phyloP scores from a whole-genome alignment of 768 basidiomycete genomes.

The Leucogyrophana mollusca region DNA sequence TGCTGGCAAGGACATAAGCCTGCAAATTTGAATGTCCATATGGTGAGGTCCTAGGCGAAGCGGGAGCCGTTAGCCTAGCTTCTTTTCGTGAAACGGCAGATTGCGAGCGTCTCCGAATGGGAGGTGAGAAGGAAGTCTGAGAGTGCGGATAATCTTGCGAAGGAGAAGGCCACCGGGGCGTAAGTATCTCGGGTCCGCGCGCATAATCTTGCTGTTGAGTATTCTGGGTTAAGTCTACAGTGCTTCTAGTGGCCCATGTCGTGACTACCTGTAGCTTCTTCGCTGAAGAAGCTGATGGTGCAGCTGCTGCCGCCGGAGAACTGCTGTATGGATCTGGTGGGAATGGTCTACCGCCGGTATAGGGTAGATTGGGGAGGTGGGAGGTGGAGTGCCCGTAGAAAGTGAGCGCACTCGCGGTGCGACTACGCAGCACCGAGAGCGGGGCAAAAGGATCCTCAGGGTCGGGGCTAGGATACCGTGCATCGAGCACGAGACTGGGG shows the following conservation, averaged over 20 bases:
- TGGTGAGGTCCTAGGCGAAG: slow-evolving; percentile 26
- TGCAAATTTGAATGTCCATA: slow-evolving; percentile 29
- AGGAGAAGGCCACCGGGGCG: slow-evolving; percentile 9
- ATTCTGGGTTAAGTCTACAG: slow-evolving; percentile 13
- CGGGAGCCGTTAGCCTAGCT: slow-evolving; percentile 22
- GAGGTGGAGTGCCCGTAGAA: slow-evolving; percentile 30
- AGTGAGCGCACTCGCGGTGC: slow-evolving; percentile 44
- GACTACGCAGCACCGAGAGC: slow-evolving; percentile 60
- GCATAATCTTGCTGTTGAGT: slow-evolving; percentile 2
- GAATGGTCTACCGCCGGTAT: slow-evolving; percentile 27
- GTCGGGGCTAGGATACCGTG: slow-evolving; percentile 66
- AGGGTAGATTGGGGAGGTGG: slow-evolving; percentile 28
- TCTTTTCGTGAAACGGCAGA: slow-evolving; percentile 32
- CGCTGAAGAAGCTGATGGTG: slow-evolving; percentile 10
- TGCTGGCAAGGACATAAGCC: slow-evolving; percentile 20
- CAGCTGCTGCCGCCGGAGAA: slow-evolving; percentile 5
- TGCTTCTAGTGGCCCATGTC: slow-evolving; percentile 22
- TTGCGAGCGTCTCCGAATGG: slow-evolving; percentile 29
- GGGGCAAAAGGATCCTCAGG: slow-evolving; percentile 71
- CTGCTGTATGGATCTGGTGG: slow-evolving; percentile 31
- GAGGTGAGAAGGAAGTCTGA: slow-evolving; percentile 18
- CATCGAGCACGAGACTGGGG: slow-evolving; percentile 47
- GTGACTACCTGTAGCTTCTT: slow-evolving; percentile 11
- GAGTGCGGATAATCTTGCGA: slow-evolving; percentile 10
- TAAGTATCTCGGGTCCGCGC: slow-evolving; percentile 6